Percentiles rank a stretch among this genome's conserved stretches.
Conservation (phyloP, 2,329 filamentous ascomycete genomes). For the Pestalotiopsis sp. region DNA sequence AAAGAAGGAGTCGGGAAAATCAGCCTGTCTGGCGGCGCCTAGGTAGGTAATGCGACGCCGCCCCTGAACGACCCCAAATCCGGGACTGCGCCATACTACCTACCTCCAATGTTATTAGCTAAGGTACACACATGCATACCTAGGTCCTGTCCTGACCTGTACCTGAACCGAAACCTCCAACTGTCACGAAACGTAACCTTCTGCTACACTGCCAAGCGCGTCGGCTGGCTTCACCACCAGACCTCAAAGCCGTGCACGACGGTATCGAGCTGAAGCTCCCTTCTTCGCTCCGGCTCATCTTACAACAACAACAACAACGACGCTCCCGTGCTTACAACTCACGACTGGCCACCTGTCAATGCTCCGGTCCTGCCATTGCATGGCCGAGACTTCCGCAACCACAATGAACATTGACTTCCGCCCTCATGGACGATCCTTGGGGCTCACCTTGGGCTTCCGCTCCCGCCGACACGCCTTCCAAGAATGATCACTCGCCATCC, state of each 20-base stretch:
- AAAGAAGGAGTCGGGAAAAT: neutral
- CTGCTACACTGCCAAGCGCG: slow-evolving; percentile 4
- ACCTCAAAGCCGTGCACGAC: neutral
- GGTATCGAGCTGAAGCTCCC: too few species aligned
- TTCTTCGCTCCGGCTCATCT: too few species aligned
- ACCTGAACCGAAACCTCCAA: neutral
- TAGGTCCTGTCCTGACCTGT: neutral
- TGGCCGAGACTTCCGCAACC: slow-evolving; percentile 17
- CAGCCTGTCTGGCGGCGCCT: neutral
- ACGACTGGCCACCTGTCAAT: neutral
- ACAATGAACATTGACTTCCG: slow-evolving; percentile 30
- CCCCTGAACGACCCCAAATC: neutral
- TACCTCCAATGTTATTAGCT: too few species aligned
- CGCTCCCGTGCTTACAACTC: neutral
- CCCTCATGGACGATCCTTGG: slow-evolving; percentile 66
- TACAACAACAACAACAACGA: too few species aligned
- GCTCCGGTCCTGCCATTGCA: neutral
- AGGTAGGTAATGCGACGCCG: neutral
- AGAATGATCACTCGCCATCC: slow-evolving; percentile 33
- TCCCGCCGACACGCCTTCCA: slow-evolving; percentile 37
- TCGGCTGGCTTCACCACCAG: neutral
- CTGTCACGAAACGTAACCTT: neutral
- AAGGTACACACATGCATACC: neutral
- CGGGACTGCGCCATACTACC: neutral
- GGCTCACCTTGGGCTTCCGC: slow-evolving; percentile 60